Base-by-base conservation (phyloP, 2,329 filamentous ascomycete genomes). In the Verticillium longisporum region DNA sequence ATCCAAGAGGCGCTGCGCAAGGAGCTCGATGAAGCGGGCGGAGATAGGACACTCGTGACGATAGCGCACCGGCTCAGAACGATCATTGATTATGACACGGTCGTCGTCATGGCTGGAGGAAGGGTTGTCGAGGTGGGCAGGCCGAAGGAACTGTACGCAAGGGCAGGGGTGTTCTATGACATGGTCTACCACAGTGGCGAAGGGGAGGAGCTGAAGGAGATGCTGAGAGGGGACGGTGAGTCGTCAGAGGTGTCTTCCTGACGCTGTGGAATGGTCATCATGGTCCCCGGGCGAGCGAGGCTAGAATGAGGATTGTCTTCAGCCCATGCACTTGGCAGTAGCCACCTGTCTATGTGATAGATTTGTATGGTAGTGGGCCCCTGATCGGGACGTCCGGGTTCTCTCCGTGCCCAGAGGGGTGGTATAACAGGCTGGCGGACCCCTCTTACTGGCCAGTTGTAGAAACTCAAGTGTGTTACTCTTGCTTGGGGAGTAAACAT, bases 31-130 rank as follows among this genome's bases (percentile, higher is more conserved):
- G 73, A 73, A 54, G 71, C 72, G 0, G 76, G 74, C 5, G 71
- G 75, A 11, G 77, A 78, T 32, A 75, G 81, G 31, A 86, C 83
- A 10, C 73, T 86, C 4, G 78, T 86, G 21, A 84, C 83, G 2
- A 84, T 86, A 63, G 83, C 82, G 6, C 83, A 86, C 69, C 77
- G 83, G 4, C 70, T 86, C 56, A 74, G 80, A 53, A 86, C 83
- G 0, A 84, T 87, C 59, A 80, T 84, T 61, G 83, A 86, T 69
- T 86, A 84, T 64, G 83, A 87, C 66, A 76, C 75, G 34, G 77
- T 87, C 1, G 77, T 86, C 3, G 83, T 87, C 15, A 80, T 87
- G 80, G 78, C 77, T 7, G 78, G 75, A 0, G 83, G 83, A 0
- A 72, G 73, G 34, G 80, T 86, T 6, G 65, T 83, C 10, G 83